Evolutionary conservation across 1,284 basidiomycete genomes (phyloP).

Genomic region (Rhodotorula sp.): DNA sequence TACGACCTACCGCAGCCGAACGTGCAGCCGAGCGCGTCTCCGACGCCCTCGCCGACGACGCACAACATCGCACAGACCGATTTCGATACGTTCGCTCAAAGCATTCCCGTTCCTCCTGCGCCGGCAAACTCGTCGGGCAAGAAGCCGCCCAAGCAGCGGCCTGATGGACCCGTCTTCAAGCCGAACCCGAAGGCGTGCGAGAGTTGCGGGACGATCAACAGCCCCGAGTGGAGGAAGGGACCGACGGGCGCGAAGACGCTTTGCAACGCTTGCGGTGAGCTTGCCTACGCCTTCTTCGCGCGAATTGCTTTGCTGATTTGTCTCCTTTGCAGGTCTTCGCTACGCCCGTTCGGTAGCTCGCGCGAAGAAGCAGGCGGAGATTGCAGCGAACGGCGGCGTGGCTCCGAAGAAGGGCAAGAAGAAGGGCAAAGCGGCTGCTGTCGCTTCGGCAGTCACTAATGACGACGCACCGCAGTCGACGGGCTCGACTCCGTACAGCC

Average conservation of each 20-base stretch:
- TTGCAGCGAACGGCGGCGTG: conserved; percentile 11
- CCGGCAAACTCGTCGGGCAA: conserved; percentile 1
- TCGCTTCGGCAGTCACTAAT: too few species aligned
- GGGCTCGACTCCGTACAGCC: too few species aligned
- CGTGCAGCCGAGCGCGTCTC: too few species aligned
- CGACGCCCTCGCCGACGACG: background rate
- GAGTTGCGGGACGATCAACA: conserved; percentile 76
- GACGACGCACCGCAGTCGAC: too few species aligned
- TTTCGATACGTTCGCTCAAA: background rate
- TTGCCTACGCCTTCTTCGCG: conserved; percentile 47
- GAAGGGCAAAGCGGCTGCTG: background rate
- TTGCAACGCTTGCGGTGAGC: conserved; percentile 73
- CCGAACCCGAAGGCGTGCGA: conserved; percentile 71
- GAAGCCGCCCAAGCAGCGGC: conserved; percentile 53
- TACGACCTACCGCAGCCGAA: background rate
- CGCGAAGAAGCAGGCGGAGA: conserved; percentile 29
- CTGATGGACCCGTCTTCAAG: conserved; percentile 33
- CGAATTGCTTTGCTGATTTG: background rate
- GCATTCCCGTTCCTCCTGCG: conserved; percentile 11
- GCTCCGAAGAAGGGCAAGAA: conserved; percentile 15
- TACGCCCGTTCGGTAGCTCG: conserved; percentile 34
- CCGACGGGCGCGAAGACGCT: conserved; percentile 81
- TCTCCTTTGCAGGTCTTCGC: conserved; percentile 17
- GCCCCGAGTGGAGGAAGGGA: conserved; percentile 90
- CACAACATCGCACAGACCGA: background rate